A percentile compares a stretch with the other conserved stretches of the same genome.
These are phyloP conservation scores for Juncus effusus DNA, from an alignment of 176 grass and related monocot genomes.

Conservation along the genomic window DNA sequence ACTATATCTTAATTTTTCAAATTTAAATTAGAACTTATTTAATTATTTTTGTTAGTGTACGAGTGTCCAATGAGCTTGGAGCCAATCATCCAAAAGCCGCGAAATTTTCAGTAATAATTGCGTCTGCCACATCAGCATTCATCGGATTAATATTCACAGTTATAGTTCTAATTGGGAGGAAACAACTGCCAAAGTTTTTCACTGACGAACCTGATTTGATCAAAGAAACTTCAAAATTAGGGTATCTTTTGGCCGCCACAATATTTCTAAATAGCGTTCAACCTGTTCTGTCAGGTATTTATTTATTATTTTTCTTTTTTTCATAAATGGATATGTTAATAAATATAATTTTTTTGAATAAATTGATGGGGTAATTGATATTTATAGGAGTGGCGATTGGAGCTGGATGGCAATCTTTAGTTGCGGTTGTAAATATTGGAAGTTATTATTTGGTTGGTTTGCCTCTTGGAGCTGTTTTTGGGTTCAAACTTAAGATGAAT, in stretches of 20 bases:
- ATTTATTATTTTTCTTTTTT: background rate
- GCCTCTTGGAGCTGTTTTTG: constrained; percentile 52
- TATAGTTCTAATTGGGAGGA: constrained; percentile 33
- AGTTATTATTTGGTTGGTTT: constrained; percentile 58
- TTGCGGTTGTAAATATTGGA: constrained; percentile 54
- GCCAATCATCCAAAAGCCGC: constrained; percentile 59
- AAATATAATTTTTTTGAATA: too few relatives aligned
- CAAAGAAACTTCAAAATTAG: constrained; percentile 44
- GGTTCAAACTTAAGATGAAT: constrained; percentile 53
- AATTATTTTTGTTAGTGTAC: constrained; percentile 39
- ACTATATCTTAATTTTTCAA: background rate
- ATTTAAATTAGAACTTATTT: background rate
- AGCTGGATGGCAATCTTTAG: constrained; percentile 71
- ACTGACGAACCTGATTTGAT: constrained; percentile 27
- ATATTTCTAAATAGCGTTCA: constrained; percentile 77
- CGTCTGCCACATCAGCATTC: constrained; percentile 37
- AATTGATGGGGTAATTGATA: too few relatives aligned
- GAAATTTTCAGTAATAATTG: constrained; percentile 48
- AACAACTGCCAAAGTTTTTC: constrained; percentile 49
- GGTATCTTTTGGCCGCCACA: constrained; percentile 50
- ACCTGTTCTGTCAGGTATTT: constrained; percentile 60
- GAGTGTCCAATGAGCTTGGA: constrained; percentile 72
- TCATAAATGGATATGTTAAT: constrained; percentile 1
- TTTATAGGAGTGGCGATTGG: constrained; percentile 58
- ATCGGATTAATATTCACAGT: constrained; percentile 44